phyloP scores from a whole-genome alignment of 345 rosid species.

The Draba incana region DNA sequence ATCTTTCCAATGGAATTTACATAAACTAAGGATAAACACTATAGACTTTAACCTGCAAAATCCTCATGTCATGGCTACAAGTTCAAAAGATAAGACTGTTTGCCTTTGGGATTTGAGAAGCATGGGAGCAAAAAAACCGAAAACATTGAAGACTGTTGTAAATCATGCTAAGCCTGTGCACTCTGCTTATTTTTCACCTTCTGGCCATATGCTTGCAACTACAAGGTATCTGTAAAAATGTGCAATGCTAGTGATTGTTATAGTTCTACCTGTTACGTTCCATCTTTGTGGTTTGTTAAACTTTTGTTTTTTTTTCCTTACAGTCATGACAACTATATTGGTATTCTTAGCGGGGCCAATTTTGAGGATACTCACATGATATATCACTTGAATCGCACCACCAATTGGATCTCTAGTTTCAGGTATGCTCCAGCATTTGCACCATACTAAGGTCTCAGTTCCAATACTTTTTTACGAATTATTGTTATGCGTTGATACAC shows the following conservation, averaged over 20 bases:
- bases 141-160: constrained; percentile 46
- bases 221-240: too few relatives aligned
- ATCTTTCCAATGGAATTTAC: too few relatives aligned
- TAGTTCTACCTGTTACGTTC: background rate
- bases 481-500: background rate
- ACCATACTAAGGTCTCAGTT: background rate
- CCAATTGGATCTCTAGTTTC: constrained; percentile 71
- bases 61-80: too few relatives aligned
- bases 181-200: constrained; percentile 92
- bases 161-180: constrained; percentile 63
- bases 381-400: constrained; percentile 63
- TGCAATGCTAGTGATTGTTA: too few relatives aligned
- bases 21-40: too few relatives aligned
- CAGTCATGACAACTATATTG: constrained; percentile 63
- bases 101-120: too few relatives aligned
- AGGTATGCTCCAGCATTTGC: constrained; percentile 55
- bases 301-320: constrained; percentile 24
- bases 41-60: too few relatives aligned
- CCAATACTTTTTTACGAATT: background rate
- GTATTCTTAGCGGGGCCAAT: constrained; percentile 59
- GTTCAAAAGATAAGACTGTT: too few relatives aligned
- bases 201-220: constrained; percentile 71
- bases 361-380: constrained; percentile 53
- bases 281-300: background rate
- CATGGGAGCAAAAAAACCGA: constrained; percentile 25